phyloP scores from a whole-genome alignment of 2,329 filamentous ascomycete species.

The Sporothrix protearum region DNA sequence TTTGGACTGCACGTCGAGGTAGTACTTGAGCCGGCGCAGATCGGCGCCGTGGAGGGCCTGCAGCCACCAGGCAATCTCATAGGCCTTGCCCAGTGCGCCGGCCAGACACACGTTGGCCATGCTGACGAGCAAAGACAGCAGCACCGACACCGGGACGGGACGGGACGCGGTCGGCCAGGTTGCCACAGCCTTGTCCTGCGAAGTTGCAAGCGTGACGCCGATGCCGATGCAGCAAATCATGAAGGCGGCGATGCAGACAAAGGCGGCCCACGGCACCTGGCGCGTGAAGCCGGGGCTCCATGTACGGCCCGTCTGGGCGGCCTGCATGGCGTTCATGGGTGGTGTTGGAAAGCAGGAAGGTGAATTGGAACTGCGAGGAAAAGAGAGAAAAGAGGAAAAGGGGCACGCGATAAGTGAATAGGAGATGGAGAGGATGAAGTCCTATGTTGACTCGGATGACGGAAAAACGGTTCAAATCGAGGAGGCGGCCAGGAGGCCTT shows the following conservation, averaged over 20 bases:
- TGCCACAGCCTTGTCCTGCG: background rate
- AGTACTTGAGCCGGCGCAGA: conserved; percentile 15
- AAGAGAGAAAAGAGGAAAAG: background rate
- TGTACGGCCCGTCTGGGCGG: background rate
- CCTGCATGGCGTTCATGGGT: background rate
- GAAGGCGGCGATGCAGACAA: background rate
- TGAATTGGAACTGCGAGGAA: background rate
- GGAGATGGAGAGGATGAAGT: background rate
- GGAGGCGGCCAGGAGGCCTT: too few species aligned
- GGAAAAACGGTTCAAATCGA: too few species aligned
- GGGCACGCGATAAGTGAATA: background rate
- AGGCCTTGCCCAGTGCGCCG: conserved; percentile 1
- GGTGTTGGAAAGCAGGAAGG: background rate
- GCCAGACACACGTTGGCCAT: conserved; percentile 16
- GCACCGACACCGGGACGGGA: conserved; percentile 1
- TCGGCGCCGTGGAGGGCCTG: conserved; percentile 19
- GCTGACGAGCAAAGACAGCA: conserved; percentile 13
- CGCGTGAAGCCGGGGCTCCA: conserved; percentile 4
- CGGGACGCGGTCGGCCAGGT: background rate
- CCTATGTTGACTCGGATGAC: too few species aligned
- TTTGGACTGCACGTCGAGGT: conserved; percentile 9
- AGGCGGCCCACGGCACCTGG: conserved; percentile 9
- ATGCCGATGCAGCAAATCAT: conserved; percentile 8
- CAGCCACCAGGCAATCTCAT: conserved; percentile 16
- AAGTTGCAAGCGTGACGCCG: background rate